A percentile compares a stretch with the other conserved stretches of the same genome.
Conservation (phyloP, 1,139 yeast genomes). For the Magnusiomyces tetraspermus region DNA sequence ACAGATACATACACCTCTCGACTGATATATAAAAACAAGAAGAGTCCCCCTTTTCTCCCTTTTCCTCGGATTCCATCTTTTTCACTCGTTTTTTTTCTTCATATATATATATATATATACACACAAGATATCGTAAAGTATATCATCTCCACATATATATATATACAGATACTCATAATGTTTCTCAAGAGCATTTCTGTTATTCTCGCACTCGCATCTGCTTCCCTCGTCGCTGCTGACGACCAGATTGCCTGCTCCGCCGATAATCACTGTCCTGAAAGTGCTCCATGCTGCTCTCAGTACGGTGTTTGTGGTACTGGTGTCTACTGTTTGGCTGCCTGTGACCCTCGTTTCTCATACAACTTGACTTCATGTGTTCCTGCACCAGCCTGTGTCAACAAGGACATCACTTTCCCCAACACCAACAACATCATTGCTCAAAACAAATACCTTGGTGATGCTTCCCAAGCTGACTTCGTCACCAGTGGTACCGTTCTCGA, state of each 20-base stretch:
- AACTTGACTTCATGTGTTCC: constrained; percentile 61
- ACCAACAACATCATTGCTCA: constrained; percentile 30
- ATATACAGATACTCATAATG: not conserved
- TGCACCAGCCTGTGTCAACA: constrained; percentile 33
- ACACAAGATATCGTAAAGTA: not conserved
- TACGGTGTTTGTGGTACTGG: constrained; percentile 85
- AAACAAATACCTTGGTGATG: constrained; percentile 59
- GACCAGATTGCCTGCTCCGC: constrained; percentile 40
- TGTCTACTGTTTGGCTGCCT: constrained; percentile 68
- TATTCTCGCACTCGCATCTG: constrained; percentile 6
- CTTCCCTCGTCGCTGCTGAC: constrained; percentile 16
- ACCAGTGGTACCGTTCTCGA: constrained; percentile 59
- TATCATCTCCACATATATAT: not conserved
- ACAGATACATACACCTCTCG: too few species aligned
- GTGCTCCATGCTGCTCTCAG: constrained; percentile 71
- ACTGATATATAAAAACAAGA: too few species aligned
- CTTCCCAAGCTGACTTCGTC: constrained; percentile 58
- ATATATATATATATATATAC: not conserved
- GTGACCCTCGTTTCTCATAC: constrained; percentile 61
- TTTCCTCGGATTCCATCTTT: not conserved
- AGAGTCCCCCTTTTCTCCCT: not conserved
- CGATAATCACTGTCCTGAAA: constrained; percentile 53
- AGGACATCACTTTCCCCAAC: constrained; percentile 21
- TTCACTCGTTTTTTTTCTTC: constrained; percentile 4
- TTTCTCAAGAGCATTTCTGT: constrained; percentile 5